Conservation (phyloP, 2,329 filamentous ascomycete genomes). For the Beauveria sp. region DNA sequence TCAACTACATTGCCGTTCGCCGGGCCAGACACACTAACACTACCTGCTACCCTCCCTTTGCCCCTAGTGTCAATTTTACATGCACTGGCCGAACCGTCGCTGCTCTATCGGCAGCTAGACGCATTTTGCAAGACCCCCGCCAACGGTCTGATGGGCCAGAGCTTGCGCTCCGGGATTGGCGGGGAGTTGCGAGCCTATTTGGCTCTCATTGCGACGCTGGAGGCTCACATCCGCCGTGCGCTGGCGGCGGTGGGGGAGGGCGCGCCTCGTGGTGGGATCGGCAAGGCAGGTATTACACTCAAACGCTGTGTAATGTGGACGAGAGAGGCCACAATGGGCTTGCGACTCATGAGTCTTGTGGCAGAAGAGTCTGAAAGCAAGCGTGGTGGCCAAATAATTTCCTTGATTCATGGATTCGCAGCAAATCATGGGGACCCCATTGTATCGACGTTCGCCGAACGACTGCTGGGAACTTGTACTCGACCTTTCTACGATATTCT, state of each 20-base stretch:
- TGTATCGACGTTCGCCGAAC: constrained; percentile 86
- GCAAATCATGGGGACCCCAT: constrained; percentile 93
- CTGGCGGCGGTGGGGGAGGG: constrained; percentile 64
- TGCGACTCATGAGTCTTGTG: constrained; percentile 88
- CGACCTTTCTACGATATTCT: constrained; percentile 95
- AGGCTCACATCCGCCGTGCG: constrained; percentile 82
- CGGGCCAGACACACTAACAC: constrained; percentile 58
- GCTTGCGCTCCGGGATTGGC: constrained; percentile 77
- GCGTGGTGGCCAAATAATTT: constrained; percentile 86
- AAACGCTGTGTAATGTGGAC: constrained; percentile 98
- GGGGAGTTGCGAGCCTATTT: constrained; percentile 84
- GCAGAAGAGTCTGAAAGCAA: constrained; percentile 79
- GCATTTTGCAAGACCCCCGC: constrained; percentile 75
- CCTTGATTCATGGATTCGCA: constrained; percentile 86
- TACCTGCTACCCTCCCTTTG: constrained; percentile 72
- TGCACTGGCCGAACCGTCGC: constrained; percentile 81
- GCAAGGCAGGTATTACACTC: constrained; percentile 83
- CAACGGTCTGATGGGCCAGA: constrained; percentile 83
- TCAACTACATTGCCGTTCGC: constrained; percentile 76
- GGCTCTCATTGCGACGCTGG: constrained; percentile 81
- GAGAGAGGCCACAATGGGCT: constrained; percentile 88
- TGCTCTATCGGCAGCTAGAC: constrained; percentile 78
- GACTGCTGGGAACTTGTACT: constrained; percentile 78
- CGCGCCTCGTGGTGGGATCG: constrained; percentile 61
- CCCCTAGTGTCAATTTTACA: constrained; percentile 84